Percentiles rank a stretch among this genome's conserved stretches.
Evolutionary conservation across 441 rosid genomes (phyloP).

Genomic region (Gossypium schwendimanii): DNA sequence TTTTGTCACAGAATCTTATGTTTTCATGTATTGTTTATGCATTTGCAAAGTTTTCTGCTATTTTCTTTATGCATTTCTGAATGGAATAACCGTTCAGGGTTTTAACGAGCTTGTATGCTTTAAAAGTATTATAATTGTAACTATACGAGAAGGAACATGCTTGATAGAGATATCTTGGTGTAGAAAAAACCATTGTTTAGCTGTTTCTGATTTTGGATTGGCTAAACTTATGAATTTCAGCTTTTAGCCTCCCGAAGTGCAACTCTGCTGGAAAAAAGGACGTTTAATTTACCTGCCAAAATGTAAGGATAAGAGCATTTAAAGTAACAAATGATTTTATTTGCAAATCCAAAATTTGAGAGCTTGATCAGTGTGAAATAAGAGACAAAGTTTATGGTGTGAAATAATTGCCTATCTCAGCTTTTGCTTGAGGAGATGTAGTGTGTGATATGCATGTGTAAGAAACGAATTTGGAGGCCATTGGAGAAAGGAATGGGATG

Average conservation of each 20-base stretch:
- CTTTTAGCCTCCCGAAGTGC: not conserved
- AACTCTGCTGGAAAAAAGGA: not conserved
- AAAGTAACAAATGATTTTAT: not conserved
- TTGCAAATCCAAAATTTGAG: not conserved
- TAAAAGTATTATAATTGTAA: not conserved
- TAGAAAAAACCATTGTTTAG: conserved; percentile 1
- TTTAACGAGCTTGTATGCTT: not conserved
- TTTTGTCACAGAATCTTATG: not conserved
- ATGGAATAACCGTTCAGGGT: not conserved
- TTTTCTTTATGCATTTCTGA: not conserved
- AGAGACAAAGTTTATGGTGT: not conserved
- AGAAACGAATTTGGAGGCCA: not conserved
- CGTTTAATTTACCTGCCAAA: not conserved
- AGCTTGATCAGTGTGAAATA: not conserved
- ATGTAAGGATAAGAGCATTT: not conserved
- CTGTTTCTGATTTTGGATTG: not conserved
- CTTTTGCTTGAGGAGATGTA: conserved; percentile 1
- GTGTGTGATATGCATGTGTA: not conserved
- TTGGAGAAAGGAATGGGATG: not conserved
- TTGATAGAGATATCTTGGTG: not conserved
- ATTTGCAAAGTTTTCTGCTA: not conserved
- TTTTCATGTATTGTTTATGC: not conserved
- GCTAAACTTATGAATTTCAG: not conserved
- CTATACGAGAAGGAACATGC: not conserved
- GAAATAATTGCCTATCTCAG: not conserved